A percentile compares a stretch with the other conserved stretches of the same genome.
Evolutionary conservation across 306 rosid genomes (phyloP).

Genomic region (Trifolium dubium): DNA sequence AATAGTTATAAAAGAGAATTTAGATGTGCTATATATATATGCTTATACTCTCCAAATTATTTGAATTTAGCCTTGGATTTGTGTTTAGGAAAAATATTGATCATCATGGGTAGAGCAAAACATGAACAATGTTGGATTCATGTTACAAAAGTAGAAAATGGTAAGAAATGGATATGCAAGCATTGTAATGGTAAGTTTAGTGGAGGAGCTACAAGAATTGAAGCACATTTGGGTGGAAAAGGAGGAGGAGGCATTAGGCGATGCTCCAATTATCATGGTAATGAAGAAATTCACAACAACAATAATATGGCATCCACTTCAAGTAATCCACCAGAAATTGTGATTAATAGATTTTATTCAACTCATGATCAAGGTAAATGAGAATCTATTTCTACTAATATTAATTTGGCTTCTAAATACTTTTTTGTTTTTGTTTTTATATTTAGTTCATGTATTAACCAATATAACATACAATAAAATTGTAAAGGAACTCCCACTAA

Average conservation of each 20-base stretch:
- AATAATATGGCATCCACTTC: not conserved
- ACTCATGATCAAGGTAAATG: not conserved
- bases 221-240: not conserved
- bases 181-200: not conserved
- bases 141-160: not conserved
- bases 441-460: too few species aligned
- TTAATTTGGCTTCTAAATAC: too few species aligned
- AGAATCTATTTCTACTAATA: not conserved
- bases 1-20: too few species aligned
- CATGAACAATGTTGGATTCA: not conserved
- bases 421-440: too few species aligned
- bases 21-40: too few species aligned
- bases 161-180: not conserved
- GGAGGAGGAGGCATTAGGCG: not conserved
- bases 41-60: too few species aligned
- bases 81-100: not conserved
- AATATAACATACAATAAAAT: too few species aligned
- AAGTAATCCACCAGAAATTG: not conserved
- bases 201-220: not conserved
- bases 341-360: too few species aligned
- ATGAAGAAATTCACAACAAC: not conserved
- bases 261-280: too few species aligned
- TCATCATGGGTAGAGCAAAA: conserved; percentile 14
- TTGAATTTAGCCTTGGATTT: too few species aligned
- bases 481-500: too few species aligned